Conservation (phyloP, 2,329 filamentous ascomycete genomes). For the Helotiales sp. region DNA sequence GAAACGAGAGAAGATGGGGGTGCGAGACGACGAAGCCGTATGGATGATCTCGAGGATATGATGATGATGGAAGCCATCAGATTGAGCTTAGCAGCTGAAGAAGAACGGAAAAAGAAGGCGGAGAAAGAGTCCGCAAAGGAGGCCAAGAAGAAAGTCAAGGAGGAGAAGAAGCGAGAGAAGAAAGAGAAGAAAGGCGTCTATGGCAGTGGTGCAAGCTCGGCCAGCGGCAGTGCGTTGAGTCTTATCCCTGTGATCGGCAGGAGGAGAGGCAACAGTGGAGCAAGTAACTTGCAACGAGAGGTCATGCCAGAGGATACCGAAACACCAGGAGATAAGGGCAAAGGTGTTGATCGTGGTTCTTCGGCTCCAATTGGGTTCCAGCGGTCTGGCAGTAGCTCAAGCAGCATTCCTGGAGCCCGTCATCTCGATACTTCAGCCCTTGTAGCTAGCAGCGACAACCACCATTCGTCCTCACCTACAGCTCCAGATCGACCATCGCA, state of each 20-base stretch:
- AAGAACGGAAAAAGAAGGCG: constrained; percentile 83
- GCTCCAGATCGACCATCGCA: constrained; percentile 65
- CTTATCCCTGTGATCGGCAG: constrained; percentile 50
- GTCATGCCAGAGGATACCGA: constrained; percentile 48
- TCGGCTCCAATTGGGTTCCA: constrained; percentile 25
- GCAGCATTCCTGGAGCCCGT: constrained; percentile 24
- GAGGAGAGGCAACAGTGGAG: constrained; percentile 57
- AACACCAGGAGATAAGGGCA: constrained; percentile 57
- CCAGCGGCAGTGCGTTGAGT: constrained; percentile 65
- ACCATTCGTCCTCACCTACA: constrained; percentile 44
- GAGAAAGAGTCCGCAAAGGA: constrained; percentile 81
- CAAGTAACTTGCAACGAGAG: constrained; percentile 60
- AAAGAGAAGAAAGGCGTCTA: constrained; percentile 58
- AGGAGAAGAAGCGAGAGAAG: constrained; percentile 66
- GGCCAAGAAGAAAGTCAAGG: constrained; percentile 82
- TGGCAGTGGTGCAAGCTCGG: constrained; percentile 47
- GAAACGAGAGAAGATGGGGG: constrained; percentile 36
- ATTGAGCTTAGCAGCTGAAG: constrained; percentile 85
- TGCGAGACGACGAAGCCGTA: constrained; percentile 50
- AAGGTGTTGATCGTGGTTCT: constrained; percentile 60
- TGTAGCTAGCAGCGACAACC: constrained; percentile 36
- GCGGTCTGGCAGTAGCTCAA: constrained; percentile 17
- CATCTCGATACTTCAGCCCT: constrained; percentile 25
- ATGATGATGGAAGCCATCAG: constrained; percentile 99
- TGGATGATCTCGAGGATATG: constrained; percentile 92